A percentile compares a stretch with the other conserved stretches of the same genome.
These are phyloP conservation scores for Stramenopiles sp. DNA, from an alignment of 352 stramenopile species.

Conservation along the genomic window DNA sequence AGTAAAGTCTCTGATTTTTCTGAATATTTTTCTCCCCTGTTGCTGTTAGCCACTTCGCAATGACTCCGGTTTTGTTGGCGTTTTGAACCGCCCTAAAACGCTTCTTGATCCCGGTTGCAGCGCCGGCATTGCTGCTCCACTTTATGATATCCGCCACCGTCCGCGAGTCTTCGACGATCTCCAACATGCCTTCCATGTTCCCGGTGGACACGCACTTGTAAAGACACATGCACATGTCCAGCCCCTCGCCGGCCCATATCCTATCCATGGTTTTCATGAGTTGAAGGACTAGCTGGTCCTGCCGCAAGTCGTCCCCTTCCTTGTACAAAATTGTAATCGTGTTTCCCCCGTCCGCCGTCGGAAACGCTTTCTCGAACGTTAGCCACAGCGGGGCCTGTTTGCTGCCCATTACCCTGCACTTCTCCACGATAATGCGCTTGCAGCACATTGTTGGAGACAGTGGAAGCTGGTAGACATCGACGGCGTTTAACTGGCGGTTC, in stretches of 20 bases:
- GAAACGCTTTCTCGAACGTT: constrained; percentile 29
- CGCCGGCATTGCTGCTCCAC: too few species aligned
- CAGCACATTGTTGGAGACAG: too few species aligned
- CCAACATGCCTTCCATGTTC: constrained; percentile 24
- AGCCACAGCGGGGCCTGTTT: constrained; percentile 72
- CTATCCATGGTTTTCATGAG: constrained; percentile 99
- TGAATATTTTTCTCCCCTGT: too few species aligned
- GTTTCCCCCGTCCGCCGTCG: not conserved
- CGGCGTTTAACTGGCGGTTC: not conserved
- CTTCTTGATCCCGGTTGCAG: too few species aligned
- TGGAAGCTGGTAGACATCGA: too few species aligned
- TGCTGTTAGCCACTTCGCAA: too few species aligned
- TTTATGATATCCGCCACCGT: constrained; percentile 81
- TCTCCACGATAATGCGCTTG: constrained; percentile 44
- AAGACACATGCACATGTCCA: constrained; percentile 89
- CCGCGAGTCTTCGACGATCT: constrained; percentile 67
- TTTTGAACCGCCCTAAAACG: too few species aligned
- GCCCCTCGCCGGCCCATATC: constrained; percentile 90
- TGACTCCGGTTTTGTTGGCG: too few species aligned
- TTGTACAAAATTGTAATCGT: constrained; percentile 63
- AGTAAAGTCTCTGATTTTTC: too few species aligned
- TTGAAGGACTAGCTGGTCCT: constrained; percentile 99
- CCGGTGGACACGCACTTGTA: constrained; percentile 40
- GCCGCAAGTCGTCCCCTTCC: constrained; percentile 94
- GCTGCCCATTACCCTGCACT: constrained; percentile 69